These are phyloP conservation scores for Tricholoma matsutake DNA, from an alignment of 768 basidiomycete genomes.

Conservation along the genomic window DNA sequence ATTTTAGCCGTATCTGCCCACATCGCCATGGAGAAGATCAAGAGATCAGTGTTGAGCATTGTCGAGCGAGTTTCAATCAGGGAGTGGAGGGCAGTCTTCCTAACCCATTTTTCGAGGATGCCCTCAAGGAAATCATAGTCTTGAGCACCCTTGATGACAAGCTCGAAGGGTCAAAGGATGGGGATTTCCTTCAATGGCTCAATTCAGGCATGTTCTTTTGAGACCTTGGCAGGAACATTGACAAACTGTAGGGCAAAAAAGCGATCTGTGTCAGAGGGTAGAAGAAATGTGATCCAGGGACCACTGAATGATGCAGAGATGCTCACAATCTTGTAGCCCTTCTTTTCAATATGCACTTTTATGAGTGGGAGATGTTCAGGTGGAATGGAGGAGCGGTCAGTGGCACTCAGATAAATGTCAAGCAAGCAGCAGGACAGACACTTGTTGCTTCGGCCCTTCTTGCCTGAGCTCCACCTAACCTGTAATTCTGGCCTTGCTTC, in stretches of 20 bases:
- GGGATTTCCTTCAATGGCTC: no score
- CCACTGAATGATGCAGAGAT: background rate
- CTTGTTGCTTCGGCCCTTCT: constrained; percentile 1
- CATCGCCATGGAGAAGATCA: constrained; percentile 2
- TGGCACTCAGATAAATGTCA: background rate
- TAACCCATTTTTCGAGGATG: background rate
- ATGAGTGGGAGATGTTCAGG: background rate
- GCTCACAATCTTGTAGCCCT: constrained; percentile 4
- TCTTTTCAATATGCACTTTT: constrained; percentile 1
- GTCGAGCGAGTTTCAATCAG: no score
- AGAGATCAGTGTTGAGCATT: background rate
- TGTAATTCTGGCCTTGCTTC: constrained; percentile 3
- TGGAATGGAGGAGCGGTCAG: background rate
- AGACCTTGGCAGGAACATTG: constrained; percentile 1
- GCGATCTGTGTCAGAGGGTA: background rate
- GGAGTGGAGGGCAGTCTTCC: background rate
- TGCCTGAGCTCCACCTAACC: constrained; percentile 5
- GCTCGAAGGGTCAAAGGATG: no score
- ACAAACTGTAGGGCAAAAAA: background rate
- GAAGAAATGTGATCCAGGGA: constrained; percentile 2
- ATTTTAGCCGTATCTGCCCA: background rate
- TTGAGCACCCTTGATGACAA: no score
- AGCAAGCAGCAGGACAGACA: constrained; percentile 2
- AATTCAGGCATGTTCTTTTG: background rate
- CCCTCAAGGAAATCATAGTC: background rate